These are phyloP conservation scores for Tricholoma bakamatsutake DNA, from an alignment of 768 basidiomycete species.

Conservation along the genomic window DNA sequence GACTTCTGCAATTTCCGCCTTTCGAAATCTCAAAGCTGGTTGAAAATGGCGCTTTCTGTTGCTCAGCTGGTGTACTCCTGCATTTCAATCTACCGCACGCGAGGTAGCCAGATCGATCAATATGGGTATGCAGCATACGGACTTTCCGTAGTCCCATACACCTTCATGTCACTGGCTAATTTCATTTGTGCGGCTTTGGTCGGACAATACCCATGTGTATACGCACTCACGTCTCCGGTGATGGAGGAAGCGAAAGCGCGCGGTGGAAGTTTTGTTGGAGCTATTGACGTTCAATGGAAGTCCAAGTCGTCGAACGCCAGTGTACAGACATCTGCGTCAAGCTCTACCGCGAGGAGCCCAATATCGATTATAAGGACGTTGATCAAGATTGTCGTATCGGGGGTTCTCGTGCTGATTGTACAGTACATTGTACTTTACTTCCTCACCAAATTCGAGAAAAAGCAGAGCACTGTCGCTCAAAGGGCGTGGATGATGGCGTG, in stretches of 20 bases:
- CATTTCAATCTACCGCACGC: neutral
- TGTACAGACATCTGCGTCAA: too few relatives aligned
- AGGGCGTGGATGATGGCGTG: neutral
- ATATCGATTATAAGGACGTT: neutral
- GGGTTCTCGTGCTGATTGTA: neutral
- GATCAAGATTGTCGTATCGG: neutral
- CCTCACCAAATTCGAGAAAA: neutral
- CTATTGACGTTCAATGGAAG: neutral
- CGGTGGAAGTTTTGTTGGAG: neutral
- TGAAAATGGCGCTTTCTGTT: neutral
- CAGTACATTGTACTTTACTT: neutral
- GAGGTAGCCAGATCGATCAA: neutral
- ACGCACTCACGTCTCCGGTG: neutral
- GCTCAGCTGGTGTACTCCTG: neutral
- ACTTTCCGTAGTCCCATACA: neutral
- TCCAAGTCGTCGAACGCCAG: too few relatives aligned
- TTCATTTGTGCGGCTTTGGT: neutral
- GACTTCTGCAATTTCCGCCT: neutral
- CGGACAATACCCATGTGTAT: neutral
- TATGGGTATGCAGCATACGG: neutral
- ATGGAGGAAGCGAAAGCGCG: neutral
- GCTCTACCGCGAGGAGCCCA: too few relatives aligned
- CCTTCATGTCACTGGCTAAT: neutral
- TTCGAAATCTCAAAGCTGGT: neutral
- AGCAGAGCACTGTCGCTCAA: neutral